These are phyloP conservation scores for Paracorniculantispora psalliotae DNA, from an alignment of 2,329 filamentous ascomycete genomes.

Conservation along the genomic window DNA sequence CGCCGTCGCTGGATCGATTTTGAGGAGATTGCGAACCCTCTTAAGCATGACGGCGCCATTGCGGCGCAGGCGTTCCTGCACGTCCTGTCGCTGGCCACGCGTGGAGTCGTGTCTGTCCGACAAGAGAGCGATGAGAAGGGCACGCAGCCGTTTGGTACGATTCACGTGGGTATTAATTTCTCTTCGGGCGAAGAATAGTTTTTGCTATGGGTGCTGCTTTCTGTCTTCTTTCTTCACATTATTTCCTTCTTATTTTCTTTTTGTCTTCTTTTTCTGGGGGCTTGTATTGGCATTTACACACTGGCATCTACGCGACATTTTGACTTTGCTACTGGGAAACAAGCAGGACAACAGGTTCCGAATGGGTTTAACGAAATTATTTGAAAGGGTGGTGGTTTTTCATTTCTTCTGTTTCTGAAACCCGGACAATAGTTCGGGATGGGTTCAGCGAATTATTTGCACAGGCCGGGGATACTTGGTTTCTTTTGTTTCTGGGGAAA, in stretches of 20 bases:
- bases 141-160: slow-evolving; percentile 39
- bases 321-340: background rate
- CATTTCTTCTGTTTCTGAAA: background rate
- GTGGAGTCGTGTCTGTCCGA: slow-evolving; percentile 54
- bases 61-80: slow-evolving; percentile 75
- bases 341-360: background rate
- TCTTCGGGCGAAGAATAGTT: background rate
- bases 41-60: slow-evolving; percentile 49
- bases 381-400: background rate
- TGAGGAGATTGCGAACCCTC: slow-evolving; percentile 60
- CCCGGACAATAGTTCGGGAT: background rate
- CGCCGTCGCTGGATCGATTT: slow-evolving; percentile 55
- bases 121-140: slow-evolving; percentile 44
- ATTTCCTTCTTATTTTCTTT: slow-evolving; percentile 1
- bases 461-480: background rate
- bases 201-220: background rate
- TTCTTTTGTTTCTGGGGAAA: background rate
- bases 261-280: slow-evolving; percentile 5
- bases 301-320: background rate
- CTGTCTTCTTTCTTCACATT: background rate
- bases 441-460: background rate
- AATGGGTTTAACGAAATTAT: background rate
- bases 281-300: background rate
- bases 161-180: slow-evolving; percentile 38
- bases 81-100: slow-evolving; percentile 64